Evolutionary conservation across 1,284 basidiomycete genomes (phyloP), one percentile per base, ranked within the genome.

Genomic region (Meripilus lineatus): DNA sequence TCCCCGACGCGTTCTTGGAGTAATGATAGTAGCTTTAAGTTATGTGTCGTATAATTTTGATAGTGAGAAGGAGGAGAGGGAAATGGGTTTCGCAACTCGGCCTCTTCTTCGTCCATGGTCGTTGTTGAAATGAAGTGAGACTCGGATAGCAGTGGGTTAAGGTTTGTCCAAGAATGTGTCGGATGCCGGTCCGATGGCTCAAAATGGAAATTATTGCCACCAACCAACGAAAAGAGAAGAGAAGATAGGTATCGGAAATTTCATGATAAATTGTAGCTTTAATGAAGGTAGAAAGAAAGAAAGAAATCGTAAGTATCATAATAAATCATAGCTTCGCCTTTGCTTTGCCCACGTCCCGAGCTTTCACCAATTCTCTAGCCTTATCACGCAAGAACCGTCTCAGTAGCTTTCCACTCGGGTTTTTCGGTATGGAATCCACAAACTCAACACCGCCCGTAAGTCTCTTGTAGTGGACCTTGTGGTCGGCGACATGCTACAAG

Each of bases 11-110:
- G 75, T 47, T 82, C 72, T 43, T 66, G 75, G 15, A 88, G 68
- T 5, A 87, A 59, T 14, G 67, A 63, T 14, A 89, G 70, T 10
- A 89, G 71, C 15, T 71, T 68, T 38, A 89, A 67, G 55, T 89
- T 87, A 57, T 80, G 81, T 1, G 72, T 55, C 0, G 86, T 79
- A 56, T 87, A 87, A 46, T 79, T 80, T 8, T 74, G 72, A 58
- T 88, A 86, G 57, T 85, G 81, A 13, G 85, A 87, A 1, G 86
- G 86, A 2, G 86, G 86, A 8, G 85, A 87, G 23, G 86, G 86
- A 57, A 89, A 89, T 3, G 87, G 87, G 61, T 87, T 89, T 52
- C 82, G 75, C 37, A 89, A 70, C 54, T 89, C 85, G 43, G 78
- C 72, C 46, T 85, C 83, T 52, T 86, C 74, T 47, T 85, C 81